Evolutionary conservation across 805 yeast genomes (phyloP), one percentile per base, ranked within the genome.

Genomic region (Candida suzukii): DNA sequence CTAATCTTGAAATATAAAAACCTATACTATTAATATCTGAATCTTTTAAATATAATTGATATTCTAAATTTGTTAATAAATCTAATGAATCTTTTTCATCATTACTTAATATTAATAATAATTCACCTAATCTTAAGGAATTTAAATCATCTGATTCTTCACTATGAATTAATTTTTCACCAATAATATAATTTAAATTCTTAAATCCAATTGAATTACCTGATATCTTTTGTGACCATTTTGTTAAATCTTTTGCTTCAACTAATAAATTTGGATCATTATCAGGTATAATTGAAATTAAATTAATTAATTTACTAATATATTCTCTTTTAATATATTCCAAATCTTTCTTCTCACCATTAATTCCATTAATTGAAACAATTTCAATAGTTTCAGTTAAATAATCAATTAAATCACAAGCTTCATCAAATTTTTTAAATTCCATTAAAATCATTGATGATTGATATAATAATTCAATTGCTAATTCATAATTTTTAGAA

Each of bases 401-500:
- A 57, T 87, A 87, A 21, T 71, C 60, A 10, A 82, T 71, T 49
- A 91, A 66, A 56, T 93, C 98, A 14, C 85, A 73, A 12, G 90
- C 88, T 24, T 90, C 82, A 21, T 91, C 95, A 42, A 74, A 82
- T 61, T 87, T 88, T 37, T 76, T 69, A 42, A 83, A 83, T 41
- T 76, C 72, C 33, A 86, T 67, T 42, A 91, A 71, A 18, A 81
- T 76, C 45, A 76, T 65, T 0, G 95, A 74, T 33, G 91, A 90
- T 49, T 79, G 78, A 51, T 77, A 76, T 26, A 91, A 69, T 42
- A 88, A 64, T 38, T 84, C 88, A 39, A 78, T 71, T 10, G 97
- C 95, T 31, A 83, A 81, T 3, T 63, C 66, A 57, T 73, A 86
- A 44, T 82, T 77, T 45, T 78, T 77, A 20, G 79, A 57, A 47